Percentiles rank a stretch among this genome's conserved stretches.
Evolutionary conservation across 2,329 filamentous ascomycete species (phyloP).

Genomic region (Penicillium sp.): DNA sequence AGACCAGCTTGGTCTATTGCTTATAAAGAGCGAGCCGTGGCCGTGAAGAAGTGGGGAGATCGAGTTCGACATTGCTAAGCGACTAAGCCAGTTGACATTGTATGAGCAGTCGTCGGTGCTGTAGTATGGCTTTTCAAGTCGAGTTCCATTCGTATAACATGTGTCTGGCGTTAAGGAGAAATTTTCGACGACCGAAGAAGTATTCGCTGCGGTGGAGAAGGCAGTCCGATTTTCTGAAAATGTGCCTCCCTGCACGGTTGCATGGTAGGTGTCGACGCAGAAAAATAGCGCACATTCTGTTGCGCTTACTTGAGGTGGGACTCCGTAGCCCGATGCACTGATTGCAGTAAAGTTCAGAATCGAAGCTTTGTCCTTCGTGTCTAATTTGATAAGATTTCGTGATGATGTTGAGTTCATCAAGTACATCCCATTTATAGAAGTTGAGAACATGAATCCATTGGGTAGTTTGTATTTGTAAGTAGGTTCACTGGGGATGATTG

Average conservation of each 20-base stretch:
- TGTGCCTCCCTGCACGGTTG: constrained; percentile 14
- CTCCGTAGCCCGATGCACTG: constrained; percentile 13
- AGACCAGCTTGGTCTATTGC: constrained; percentile 21
- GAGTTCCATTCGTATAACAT: constrained; percentile 22
- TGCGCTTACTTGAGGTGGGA: constrained; percentile 15
- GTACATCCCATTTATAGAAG: constrained; percentile 11
- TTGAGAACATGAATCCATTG: constrained; percentile 18
- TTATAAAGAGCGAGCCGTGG: constrained; percentile 14
- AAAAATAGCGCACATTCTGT: constrained; percentile 26
- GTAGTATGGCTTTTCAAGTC: constrained; percentile 5
- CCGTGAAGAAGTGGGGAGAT: constrained; percentile 18
- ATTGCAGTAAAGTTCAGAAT: constrained; percentile 27
- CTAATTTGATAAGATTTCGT: constrained; percentile 12
- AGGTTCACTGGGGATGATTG: neutral
- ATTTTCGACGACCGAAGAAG: constrained; percentile 3
- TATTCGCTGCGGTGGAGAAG: constrained; percentile 13
- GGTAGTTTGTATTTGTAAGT: constrained; percentile 21
- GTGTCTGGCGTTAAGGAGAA: constrained; percentile 18
- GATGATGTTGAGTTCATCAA: constrained; percentile 22
- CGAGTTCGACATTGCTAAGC: constrained; percentile 20
- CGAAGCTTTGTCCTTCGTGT: constrained; percentile 8
- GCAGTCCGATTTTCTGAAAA: constrained; percentile 17
- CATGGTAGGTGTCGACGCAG: constrained; percentile 23
- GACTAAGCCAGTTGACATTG: constrained; percentile 19
- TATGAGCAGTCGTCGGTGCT: constrained; percentile 17